These are phyloP conservation scores for Mycosphaerella sp. DNA, from an alignment of 2,329 filamentous ascomycete genomes.

Conservation along the genomic window DNA sequence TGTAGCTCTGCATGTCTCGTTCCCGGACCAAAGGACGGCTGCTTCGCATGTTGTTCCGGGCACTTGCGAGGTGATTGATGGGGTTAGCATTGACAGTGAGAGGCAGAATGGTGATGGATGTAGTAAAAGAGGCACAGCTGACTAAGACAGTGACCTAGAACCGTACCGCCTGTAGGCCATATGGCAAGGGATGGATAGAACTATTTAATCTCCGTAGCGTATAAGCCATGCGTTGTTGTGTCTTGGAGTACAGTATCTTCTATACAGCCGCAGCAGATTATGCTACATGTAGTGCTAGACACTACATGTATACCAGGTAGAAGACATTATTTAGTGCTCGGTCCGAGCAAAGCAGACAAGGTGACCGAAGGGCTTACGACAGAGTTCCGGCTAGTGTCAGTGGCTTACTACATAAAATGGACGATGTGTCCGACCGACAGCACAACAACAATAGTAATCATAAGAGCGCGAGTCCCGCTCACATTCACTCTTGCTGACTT, in stretches of 20 bases:
- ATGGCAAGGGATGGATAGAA: too few species aligned
- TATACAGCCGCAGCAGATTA: background rate
- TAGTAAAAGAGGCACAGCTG: background rate
- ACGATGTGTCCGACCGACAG: background rate
- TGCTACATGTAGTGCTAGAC: background rate
- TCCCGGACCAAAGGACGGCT: conserved; percentile 7
- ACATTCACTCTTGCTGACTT: too few species aligned
- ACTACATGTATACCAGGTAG: too few species aligned
- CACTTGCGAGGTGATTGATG: conserved; percentile 3
- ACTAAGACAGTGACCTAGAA: background rate
- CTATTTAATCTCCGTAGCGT: too few species aligned
- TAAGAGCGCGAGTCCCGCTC: background rate
- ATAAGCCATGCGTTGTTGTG: too few species aligned
- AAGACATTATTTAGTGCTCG: too few species aligned
- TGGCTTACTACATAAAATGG: background rate
- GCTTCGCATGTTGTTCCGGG: conserved; percentile 8
- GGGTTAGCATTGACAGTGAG: conserved; percentile 8
- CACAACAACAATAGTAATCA: background rate
- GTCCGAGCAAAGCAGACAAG: background rate
- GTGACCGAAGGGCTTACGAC: background rate
- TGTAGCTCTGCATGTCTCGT: conserved; percentile 38
- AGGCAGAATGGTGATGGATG: conserved; percentile 4
- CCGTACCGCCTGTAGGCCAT: too few species aligned
- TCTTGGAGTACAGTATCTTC: background rate
- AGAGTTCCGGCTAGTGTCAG: background rate